Evolutionary conservation across 2,329 filamentous ascomycete genomes (phyloP), one percentile per base, ranked within the genome.

Genomic region (Furcasterigmium sp.): DNA sequence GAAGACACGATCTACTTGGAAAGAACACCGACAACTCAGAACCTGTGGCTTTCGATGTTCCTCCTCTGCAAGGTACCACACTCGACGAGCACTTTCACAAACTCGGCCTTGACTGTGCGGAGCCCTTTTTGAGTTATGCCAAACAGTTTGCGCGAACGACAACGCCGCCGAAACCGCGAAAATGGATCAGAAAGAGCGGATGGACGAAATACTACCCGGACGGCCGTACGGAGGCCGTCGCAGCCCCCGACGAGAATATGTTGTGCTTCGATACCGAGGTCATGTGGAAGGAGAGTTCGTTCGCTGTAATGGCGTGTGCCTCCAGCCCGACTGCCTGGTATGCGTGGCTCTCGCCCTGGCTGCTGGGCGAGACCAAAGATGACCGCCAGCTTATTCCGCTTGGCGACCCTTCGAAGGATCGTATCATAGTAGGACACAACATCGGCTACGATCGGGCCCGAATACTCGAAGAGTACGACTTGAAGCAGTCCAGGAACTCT

Each of bases 181-280:
- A 82, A 72, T 98, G 93, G 93, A 67, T 84, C 21, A 77, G 68
- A 30, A 76, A 71, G 53, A 94, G 88, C 58, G 94, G 93, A 2
- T 98, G 93, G 93, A 97, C 91, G 0, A 96, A 90, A 64, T 98
- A 98, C 65, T 75, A 84, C 51, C 60, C 70, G 3, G 84, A 95
- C 60, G 90, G 88, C 18, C 73, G 69, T 11, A 76, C 75, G 14
- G 86, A 93, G 59, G 62, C 73, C 3, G 80, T 95, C 5, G 81
- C 85, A 48, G 80, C 82, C 9, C 93, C 94, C 0, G 75, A 91
- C 47, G 91, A 93, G 58, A 68, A 78, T 4, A 84, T 91, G 74
- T 70, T 97, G 43, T 91, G 86, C 29, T 98, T 98, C 55, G 93
- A 98, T 64, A 95, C 91, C 1, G 93, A 98, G 64, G 91, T 96